Percentiles rank a stretch among this genome's conserved stretches.
These are phyloP conservation scores for Barnettozyma siamensis DNA, from an alignment of 805 yeast genomes.

Conservation along the genomic window DNA sequence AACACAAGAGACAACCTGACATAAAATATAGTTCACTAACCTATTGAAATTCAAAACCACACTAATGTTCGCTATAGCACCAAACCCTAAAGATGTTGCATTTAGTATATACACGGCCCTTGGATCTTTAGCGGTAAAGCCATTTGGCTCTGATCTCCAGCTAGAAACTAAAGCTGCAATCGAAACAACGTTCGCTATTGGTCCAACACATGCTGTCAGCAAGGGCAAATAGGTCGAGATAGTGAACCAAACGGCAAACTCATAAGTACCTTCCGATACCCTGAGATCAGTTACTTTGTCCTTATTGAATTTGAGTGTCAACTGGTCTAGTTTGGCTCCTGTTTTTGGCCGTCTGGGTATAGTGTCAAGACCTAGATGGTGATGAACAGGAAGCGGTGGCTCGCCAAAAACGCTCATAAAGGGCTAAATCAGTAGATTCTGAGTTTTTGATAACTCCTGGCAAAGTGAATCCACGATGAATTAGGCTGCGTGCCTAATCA, in stretches of 20 bases:
- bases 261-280: constrained; percentile 14
- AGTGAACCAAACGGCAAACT: constrained; percentile 48
- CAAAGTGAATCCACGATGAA: too few species aligned
- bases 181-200: constrained; percentile 69
- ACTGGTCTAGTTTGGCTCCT: not conserved
- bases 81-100: constrained; percentile 55
- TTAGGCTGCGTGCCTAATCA: too few species aligned
- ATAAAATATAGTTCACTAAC: constrained; percentile 46
- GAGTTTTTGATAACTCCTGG: too few species aligned
- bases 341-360: too few species aligned
- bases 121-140: not conserved
- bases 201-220: constrained; percentile 72
- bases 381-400: too few species aligned
- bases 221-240: constrained; percentile 69
- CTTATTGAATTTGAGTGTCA: constrained; percentile 12
- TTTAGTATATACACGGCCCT: constrained; percentile 35
- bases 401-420: too few species aligned
- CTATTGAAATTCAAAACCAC: constrained; percentile 67
- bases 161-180: constrained; percentile 65
- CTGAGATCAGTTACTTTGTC: constrained; percentile 14
- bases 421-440: too few species aligned
- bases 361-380: too few species aligned
- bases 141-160: constrained; percentile 40
- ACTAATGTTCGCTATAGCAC: constrained; percentile 63
- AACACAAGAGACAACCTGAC: constrained; percentile 56